Evolutionary conservation across 2,329 filamentous ascomycete species (phyloP), one percentile per base, ranked within the genome.

Genomic region (Fusarium tuaranense): DNA sequence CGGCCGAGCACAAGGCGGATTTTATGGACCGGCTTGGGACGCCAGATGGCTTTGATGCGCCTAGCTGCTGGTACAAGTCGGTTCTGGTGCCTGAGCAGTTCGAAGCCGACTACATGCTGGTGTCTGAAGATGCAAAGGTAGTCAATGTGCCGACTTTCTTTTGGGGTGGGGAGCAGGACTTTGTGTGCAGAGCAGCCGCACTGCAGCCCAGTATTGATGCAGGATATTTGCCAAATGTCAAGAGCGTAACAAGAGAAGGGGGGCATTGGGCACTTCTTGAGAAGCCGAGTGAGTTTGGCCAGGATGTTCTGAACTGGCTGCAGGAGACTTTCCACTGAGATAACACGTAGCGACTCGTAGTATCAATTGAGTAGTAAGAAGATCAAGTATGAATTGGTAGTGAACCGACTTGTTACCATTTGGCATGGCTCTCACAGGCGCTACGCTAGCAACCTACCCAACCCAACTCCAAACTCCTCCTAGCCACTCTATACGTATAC

Each of bases 241-340:
- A 81, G 30, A 72, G 48, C 22, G 62, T 76, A 32, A 71, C 59
- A 8, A 69, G 80, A 16, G 71, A 80, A 2, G 78, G 78, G 12
- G 80, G 73, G 0, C 82, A 83, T 34, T 82, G 80, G 80, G 76
- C 74, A 4, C 60, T 80, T 3, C 63, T 81, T n/a, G 80, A 82
- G 69, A 74, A 72, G 39, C 80, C 81, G 3, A 67, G 48, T 9
- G 76, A 77, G 39, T 73, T 81, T 57, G 80, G 77, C 1, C 36
- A 69, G 51, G 76, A 77, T 65, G 34, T 78, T 5, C 2, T 76
- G n/a, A 57, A 22, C 2, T 77, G 77, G 77, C 30, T 78, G 30
- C n/a, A 62, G 20, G 65, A 69, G 57, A 72, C 55, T 18, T 58
- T 58, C 14, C 20, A 25, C 20, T 58, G 25, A 58, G 14, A 25